Evolutionary conservation across 768 basidiomycete species (phyloP).

Genomic region (Pleurotus cornucopiae): DNA sequence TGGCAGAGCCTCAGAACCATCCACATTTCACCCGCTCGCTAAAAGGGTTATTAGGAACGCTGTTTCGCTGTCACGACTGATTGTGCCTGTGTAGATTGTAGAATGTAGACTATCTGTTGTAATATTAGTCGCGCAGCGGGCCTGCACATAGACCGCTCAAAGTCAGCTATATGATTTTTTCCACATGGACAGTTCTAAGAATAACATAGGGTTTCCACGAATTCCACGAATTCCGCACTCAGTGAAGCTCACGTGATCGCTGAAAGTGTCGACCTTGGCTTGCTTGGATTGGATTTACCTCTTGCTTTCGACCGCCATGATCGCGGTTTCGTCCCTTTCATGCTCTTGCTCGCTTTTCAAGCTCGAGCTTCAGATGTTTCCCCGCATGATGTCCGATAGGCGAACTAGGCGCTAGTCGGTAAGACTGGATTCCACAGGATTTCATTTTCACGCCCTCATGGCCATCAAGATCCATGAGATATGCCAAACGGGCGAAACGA

Average conservation of each 20-base stretch:
- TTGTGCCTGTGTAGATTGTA: not conserved
- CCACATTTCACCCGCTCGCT: slow-evolving; percentile 7
- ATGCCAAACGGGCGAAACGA: not conserved
- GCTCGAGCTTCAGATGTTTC: not conserved
- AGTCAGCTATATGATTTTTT: no score
- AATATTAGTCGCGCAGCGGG: no score
- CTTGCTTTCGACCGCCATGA: not conserved
- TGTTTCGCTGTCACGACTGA: slow-evolving; percentile 1
- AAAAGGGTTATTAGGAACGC: not conserved
- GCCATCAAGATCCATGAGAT: no score
- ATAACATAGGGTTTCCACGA: no score
- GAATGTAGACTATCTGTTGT: no score
- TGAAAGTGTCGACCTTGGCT: not conserved
- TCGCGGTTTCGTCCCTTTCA: not conserved
- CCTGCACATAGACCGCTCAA: no score
- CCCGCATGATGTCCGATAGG: no score
- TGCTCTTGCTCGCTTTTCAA: not conserved
- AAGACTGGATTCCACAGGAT: not conserved
- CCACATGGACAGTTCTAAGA: no score
- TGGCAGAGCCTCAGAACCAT: not conserved
- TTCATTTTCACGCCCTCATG: not conserved
- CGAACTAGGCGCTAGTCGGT: no score
- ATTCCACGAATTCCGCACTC: no score
- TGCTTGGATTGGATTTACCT: not conserved
- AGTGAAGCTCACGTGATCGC: no score